A percentile compares a stretch with the other conserved stretches of the same genome.
Evolutionary conservation across 352 stramenopile species (phyloP).

Genomic region (Phytophthora megakarya): DNA sequence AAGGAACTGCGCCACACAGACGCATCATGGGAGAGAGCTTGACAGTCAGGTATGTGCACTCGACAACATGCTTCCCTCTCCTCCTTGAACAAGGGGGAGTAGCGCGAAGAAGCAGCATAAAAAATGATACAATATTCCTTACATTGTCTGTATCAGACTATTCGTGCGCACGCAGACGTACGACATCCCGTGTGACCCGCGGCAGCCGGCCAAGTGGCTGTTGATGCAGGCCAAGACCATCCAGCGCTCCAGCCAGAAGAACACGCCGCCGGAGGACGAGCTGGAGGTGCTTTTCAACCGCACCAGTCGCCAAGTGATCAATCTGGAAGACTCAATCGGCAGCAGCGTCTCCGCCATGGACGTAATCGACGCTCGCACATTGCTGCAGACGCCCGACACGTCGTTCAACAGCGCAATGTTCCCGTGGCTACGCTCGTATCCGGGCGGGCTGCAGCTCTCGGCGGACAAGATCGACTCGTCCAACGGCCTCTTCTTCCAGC

Average conservation of each 20-base stretch:
- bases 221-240: constrained; percentile 81
- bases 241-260: constrained; percentile 60
- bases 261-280: constrained; percentile 49
- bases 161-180: constrained; percentile 85
- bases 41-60: constrained; percentile 51
- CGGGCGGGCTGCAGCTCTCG: constrained; percentile 49
- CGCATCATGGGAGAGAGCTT: constrained; percentile 47
- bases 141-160: constrained; percentile 40
- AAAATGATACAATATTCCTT: background rate
- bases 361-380: constrained; percentile 73
- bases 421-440: constrained; percentile 74
- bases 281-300: constrained; percentile 86
- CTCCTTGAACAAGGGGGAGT: background rate
- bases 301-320: constrained; percentile 65
- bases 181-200: constrained; percentile 81
- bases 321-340: constrained; percentile 72
- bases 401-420: constrained; percentile 76
- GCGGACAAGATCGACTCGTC: constrained; percentile 65
- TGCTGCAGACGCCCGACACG: constrained; percentile 69
- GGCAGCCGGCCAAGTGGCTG: constrained; percentile 73
- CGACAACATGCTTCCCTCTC: background rate
- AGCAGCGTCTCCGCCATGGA: constrained; percentile 72
- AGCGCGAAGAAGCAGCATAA: background rate
- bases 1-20: background rate
- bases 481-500: constrained; percentile 85